Evolutionary conservation across 306 rosid genomes (phyloP), one percentile per base, ranked within the genome.

Genomic region (Medicago truncatula): DNA sequence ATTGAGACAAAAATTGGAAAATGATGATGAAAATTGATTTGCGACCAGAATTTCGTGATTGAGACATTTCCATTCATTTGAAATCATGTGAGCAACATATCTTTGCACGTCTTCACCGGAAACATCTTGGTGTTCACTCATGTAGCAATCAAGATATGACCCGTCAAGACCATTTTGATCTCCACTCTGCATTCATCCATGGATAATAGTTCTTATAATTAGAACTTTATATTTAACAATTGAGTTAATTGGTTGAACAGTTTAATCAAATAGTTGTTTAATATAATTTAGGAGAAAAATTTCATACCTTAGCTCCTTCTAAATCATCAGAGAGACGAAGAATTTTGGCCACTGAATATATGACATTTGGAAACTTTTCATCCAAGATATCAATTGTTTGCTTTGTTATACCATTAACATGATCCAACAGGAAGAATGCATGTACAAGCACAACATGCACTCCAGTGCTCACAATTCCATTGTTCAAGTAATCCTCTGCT

Each of bases 111-210:
- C 85, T 58, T 85, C 83, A 0, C 49, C 8, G 0, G 87, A 77
- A 16, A 75, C 61, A 0, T 68, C 81, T 28, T 58, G 18, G 70
- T 84, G 71, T 64, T 85, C 88, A 16, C 54, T 78, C 85, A 83
- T 53, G 73, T 83, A 88, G 47, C 83, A 88, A 21, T 79, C 73
- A 18, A 89, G 39, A 58, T 85, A 92, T 1, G 92, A 89, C 2
- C 96, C 92, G 61, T 87, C 90, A 2, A 59, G 23, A 7, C 88
- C 96, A 1, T 71, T 75, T 72, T 83, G 85, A 23, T 78, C 72
- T 73, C 80, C 80, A 49, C 69, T 85, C 93, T 85, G 47, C 76
- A 60, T 23, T 1, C n/a, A n/a, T n/a, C n/a, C 20, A 67, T 25
- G 20, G 4, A 56, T n/a, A 9, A 43, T 21, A 21, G 16, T 59